Conservation (phyloP, 1,284 basidiomycete genomes). For the Irpex sp. region DNA sequence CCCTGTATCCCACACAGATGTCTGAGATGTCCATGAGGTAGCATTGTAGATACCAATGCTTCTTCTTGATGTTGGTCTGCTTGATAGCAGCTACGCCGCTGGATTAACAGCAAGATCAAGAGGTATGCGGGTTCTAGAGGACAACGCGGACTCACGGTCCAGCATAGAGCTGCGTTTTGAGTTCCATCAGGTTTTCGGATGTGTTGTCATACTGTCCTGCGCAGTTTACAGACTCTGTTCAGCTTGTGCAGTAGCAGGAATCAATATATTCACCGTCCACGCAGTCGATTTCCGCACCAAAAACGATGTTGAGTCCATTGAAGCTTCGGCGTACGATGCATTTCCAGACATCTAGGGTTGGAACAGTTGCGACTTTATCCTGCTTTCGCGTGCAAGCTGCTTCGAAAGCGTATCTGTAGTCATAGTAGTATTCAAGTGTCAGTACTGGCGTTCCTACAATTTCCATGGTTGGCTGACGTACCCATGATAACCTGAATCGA, state of each 20-base stretch:
- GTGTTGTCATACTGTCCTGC: background rate
- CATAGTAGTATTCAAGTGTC: background rate
- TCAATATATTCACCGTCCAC: background rate
- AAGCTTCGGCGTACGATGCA: background rate
- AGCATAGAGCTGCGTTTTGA: background rate
- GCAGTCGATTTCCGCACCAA: background rate
- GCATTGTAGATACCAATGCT: conserved; percentile 1
- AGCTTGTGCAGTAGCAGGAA: background rate
- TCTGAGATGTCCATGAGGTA: background rate
- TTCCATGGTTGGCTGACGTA: background rate
- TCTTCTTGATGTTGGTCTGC: background rate
- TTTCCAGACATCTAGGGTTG: background rate
- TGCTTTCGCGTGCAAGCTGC: background rate
- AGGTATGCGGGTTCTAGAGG: background rate
- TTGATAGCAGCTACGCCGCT: background rate
- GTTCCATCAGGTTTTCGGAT: background rate
- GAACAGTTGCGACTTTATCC: background rate
- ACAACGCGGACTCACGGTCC: too few relatives aligned
- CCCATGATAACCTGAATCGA: background rate
- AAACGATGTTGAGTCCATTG: background rate
- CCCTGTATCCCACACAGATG: background rate
- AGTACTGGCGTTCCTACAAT: background rate
- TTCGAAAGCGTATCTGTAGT: background rate
- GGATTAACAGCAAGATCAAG: background rate
- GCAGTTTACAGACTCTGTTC: too few relatives aligned